Evolutionary conservation across 371 early-diverging fungal genomes (phyloP).

Genomic region (Quaeritorhiza haematococci): DNA sequence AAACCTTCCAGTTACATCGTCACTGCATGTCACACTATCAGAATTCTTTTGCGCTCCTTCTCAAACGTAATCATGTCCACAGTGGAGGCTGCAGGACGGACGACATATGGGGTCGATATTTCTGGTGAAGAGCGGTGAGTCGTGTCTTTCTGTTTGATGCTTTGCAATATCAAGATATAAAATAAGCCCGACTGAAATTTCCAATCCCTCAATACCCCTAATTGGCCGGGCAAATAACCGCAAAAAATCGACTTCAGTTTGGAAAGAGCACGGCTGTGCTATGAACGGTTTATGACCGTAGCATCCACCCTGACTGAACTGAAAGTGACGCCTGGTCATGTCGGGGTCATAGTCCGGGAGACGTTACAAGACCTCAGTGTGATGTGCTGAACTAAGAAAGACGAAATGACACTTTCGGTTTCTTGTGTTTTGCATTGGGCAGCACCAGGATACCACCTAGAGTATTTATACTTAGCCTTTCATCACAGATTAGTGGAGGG

Average conservation of each 20-base stretch:
- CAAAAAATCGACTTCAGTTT: no score
- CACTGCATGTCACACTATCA: constrained; percentile 38
- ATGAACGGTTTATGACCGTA: background rate
- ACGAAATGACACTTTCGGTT: no score
- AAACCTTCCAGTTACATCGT: constrained; percentile 37
- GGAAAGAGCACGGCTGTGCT: background rate
- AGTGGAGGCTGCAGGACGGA: constrained; percentile 2
- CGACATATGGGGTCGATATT: constrained; percentile 7
- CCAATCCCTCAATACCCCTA: no score
- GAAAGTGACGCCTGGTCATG: constrained; percentile 26
- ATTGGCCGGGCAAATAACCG: no score
- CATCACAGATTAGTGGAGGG: no score
- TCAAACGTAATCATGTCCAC: constrained; percentile 28
- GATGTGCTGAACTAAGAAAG: no score
- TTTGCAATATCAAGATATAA: no score
- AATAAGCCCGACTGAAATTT: no score
- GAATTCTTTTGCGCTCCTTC: constrained; percentile 34
- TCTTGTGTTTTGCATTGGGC: no score
- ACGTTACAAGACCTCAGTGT: constrained; percentile 25
- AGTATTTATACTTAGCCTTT: no score
- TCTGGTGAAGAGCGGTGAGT: constrained; percentile 13
- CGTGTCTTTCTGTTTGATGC: background rate
- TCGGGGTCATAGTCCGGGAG: constrained; percentile 28
- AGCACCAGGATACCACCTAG: no score
- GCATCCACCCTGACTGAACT: constrained; percentile 8